phyloP scores from a whole-genome alignment of 306 rosid genomes.

The Alnus glutinosa region DNA sequence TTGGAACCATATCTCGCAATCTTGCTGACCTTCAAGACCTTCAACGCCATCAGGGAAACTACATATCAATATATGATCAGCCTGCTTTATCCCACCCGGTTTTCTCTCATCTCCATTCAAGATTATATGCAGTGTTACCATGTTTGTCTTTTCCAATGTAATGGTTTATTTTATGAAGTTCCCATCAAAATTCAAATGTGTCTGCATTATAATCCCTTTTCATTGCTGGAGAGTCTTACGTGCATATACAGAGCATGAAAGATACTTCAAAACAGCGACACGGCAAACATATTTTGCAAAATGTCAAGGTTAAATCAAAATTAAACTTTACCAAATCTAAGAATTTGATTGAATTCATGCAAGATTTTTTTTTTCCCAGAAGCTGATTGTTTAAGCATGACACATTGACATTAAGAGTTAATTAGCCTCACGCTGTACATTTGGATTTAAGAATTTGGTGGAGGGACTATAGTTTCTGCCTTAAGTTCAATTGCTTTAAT shows the following conservation, averaged over 20 bases:
- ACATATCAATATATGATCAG: slow-evolving; percentile 91
- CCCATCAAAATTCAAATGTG: neutral
- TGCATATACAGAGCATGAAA: neutral
- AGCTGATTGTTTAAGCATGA: neutral
- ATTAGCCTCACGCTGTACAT: too few relatives aligned
- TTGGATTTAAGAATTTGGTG: too few relatives aligned
- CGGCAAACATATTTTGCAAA: neutral
- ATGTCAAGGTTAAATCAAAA: too few relatives aligned
- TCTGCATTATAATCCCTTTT: neutral
- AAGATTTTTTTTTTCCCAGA: neutral
- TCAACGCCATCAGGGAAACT: slow-evolving; percentile 90
- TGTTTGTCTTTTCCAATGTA: neutral
- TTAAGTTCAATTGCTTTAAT: neutral
- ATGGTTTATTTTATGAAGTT: neutral
- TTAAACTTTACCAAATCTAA: neutral
- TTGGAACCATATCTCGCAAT: slow-evolving; percentile 94
- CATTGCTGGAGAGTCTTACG: neutral
- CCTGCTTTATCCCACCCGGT: slow-evolving; percentile 83
- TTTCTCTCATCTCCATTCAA: slow-evolving; percentile 27
- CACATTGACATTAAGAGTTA: too few relatives aligned
- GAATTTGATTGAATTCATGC: neutral
- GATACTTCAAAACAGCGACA: neutral
- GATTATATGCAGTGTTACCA: neutral
- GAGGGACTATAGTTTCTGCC: too few relatives aligned
- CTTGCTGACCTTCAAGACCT: slow-evolving; percentile 71